Base-by-base conservation (phyloP, 2,329 filamentous ascomycete genomes). In the Fusarium ramigenum region DNA sequence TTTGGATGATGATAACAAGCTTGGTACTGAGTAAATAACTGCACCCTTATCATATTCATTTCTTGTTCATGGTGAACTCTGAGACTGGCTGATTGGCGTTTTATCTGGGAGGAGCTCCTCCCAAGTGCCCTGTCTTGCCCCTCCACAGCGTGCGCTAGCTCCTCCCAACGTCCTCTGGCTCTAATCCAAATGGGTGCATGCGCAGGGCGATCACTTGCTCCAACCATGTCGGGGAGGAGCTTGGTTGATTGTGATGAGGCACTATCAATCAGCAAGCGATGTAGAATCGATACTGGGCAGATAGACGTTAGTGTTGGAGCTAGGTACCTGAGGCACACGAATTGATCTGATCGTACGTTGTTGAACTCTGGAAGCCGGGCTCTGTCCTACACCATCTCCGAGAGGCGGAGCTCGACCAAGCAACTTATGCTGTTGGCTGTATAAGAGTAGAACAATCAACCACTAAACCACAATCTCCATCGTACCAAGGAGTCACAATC, bases 61-160 rank as follows among this genome's bases (percentile, higher is more conserved):
- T 25, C 60, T 63, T 50, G 49, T 44, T 63, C 49, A 64, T 8
- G 23, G 32, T 32, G 32, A 28, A 62, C 14, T 19, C 19, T 21
- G n/a, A n/a, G 47, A 21, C 39, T 19, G 10, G 28, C 6, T 37
- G 14, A 32, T 15, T 46, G 28, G 32, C 40, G 4, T 15, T 15
- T 46, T 54, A 54, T 65, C 60, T 58, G 39, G 63, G 63, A 67
- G 66, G 63, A 69, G 66, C 66, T 69, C 63, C 43, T 59, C 56
- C 34, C 15, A 2, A 28, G 12, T n/a, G 1, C 56, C 32, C 43
- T 49, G 28, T n/a, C 21, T 1, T 2, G 18, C 5, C 7, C 43
- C 25, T 30, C 32, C 10, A 23, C n/a, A 25, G 36, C 30, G 9
- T 25, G 37, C 60, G 62, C 60, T 63, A 73, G 63, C 63, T 65